Evolutionary conservation across 352 stramenopile genomes (phyloP), one percentile per base, ranked within the genome.

Genomic region (Phytopythium helicoides): DNA sequence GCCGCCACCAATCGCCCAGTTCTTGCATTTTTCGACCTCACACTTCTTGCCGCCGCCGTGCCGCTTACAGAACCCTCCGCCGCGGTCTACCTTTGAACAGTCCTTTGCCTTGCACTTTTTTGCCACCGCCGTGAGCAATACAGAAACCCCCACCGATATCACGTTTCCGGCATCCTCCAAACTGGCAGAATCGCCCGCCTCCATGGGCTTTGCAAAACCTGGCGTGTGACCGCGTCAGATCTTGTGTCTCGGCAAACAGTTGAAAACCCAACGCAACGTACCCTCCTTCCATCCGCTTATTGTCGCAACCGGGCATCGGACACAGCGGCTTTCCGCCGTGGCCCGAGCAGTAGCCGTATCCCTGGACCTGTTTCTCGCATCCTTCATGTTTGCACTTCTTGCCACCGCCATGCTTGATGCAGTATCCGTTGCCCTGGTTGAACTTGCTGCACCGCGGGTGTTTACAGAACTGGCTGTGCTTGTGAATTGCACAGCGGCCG

Each of bases 1-100:
- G 4, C 84, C 84, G 15, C 84, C 84, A 15, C 83, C 78, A 22
- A 86, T 88, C 21, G 84, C 84, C 84, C 84, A 94, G 42, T 88
- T 87, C 35, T 76, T 76, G 65, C 85, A 95, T 35, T 75, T 66
- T 4, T 89, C 76, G 3, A 75, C 60, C 9, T 91, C 79, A 37
- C 85, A 95, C 41, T 90, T 88, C 66, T 93, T 95, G 31, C 84
- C 84, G n/a, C 85, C 85, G 21, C 85, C 85, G 39, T 95, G 85
- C 6, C 78, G 78, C 41, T 92, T 92, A 48, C 85, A 95, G 49
- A 81, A 91, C 0, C 83, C 83, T 12, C 84, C 84, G 12, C 84
- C 84, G 16, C 84, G 84, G 60, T 92, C 80, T 18, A 94, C 81
- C 59, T 92, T 92, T 1, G 66, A 75, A 48, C 86, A 95, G 18